phyloP scores from a whole-genome alignment of 176 grass and related monocot species.

The Carex scoparia region DNA sequence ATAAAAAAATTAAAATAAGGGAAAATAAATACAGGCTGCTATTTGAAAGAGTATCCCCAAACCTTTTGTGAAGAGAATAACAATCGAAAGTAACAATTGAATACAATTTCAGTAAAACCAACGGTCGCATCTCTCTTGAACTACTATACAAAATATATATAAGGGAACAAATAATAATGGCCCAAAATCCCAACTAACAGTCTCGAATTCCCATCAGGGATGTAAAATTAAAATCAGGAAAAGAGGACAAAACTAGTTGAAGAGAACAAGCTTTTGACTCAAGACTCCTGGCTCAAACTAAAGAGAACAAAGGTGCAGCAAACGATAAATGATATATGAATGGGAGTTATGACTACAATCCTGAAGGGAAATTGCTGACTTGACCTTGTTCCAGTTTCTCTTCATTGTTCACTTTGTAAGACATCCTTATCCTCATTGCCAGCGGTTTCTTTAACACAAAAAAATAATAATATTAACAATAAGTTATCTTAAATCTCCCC shows the following conservation, averaged over 20 bases:
- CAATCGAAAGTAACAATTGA: conserved; percentile 37
- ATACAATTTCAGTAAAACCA: conserved; percentile 65
- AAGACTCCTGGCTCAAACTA: conserved; percentile 27
- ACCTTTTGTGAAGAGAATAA: conserved; percentile 32
- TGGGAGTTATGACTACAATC: conserved; percentile 69
- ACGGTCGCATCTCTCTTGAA: conserved; percentile 25
- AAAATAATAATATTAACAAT: conserved; percentile 7
- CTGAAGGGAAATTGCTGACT: conserved; percentile 80
- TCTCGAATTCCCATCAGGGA: conserved; percentile 33
- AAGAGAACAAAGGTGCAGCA: conserved; percentile 28
- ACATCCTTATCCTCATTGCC: conserved; percentile 79
- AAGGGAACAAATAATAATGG: conserved; percentile 40
- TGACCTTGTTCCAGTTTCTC: conserved; percentile 93
- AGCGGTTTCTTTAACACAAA: conserved; percentile 74
- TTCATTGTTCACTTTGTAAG: conserved; percentile 80
- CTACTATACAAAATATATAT: conserved; percentile 65
- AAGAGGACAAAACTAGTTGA: conserved; percentile 20
- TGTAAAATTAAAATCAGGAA: conserved; percentile 24
- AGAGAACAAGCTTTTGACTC: background rate
- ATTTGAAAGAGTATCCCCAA: conserved; percentile 35
- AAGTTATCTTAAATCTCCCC: conserved; percentile 1
- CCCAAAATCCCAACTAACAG: conserved; percentile 44
- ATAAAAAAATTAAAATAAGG: conserved; percentile 1
- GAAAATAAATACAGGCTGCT: conserved; percentile 26
- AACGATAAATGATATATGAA: conserved; percentile 25